A percentile compares a stretch with the other conserved stretches of the same genome.
Conservation (phyloP, 305 asterid species). For the Solanum aculeatissimum region DNA sequence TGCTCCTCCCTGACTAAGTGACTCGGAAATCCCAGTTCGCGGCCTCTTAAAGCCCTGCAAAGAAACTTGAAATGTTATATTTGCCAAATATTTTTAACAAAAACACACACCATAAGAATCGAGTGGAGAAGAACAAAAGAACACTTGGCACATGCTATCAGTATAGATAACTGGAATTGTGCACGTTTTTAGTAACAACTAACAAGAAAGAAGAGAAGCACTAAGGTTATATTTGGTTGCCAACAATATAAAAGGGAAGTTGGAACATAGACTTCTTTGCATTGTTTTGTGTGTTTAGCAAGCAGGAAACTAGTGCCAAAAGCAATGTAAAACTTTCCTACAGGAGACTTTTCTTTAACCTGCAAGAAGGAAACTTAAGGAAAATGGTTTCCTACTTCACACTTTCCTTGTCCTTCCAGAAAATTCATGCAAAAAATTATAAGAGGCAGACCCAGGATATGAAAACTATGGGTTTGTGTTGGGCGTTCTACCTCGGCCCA, state of each 20-base stretch:
- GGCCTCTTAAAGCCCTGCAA: constrained; percentile 74
- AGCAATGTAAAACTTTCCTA: background rate
- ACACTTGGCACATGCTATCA: background rate
- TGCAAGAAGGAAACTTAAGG: background rate
- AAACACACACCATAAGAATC: background rate
- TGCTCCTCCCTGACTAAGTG: constrained; percentile 69
- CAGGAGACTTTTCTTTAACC: background rate
- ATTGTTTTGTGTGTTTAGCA: background rate
- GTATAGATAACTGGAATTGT: background rate
- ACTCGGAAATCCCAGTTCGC: constrained; percentile 74
- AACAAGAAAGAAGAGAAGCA: background rate
- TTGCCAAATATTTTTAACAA: background rate
- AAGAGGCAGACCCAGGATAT: background rate
- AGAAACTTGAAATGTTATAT: background rate
- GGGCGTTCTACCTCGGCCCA: background rate
- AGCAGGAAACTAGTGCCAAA: background rate
- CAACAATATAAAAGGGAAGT: background rate
- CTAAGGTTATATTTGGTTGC: background rate
- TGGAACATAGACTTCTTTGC: background rate
- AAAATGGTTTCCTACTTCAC: background rate
- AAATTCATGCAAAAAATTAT: background rate
- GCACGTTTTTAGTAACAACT: background rate
- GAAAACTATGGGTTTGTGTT: background rate
- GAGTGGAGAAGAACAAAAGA: background rate
- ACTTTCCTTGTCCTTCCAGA: background rate